These are phyloP conservation scores for Saitozyma podzolica DNA, from an alignment of 768 basidiomycete genomes.

Conservation along the genomic window DNA sequence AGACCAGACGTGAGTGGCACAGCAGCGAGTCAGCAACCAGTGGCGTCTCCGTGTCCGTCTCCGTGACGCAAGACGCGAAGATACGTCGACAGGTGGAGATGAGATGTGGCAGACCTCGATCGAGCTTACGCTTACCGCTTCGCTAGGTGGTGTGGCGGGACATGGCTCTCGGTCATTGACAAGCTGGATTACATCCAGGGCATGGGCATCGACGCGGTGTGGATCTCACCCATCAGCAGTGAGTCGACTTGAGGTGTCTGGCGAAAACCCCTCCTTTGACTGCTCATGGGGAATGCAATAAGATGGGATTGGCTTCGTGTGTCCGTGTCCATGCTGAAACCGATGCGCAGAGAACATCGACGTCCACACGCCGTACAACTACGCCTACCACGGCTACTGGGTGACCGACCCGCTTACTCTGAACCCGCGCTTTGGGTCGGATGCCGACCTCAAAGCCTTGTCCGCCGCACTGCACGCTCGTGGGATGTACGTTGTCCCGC, in stretches of 20 bases:
- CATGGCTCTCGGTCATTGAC: conserved; percentile 69
- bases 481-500: conserved; percentile 58
- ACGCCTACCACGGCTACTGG: conserved; percentile 72
- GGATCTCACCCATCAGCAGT: conserved; percentile 45
- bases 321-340: conserved; percentile 56
- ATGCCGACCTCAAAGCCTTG: conserved; percentile 70
- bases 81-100: not conserved
- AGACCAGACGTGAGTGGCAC: conserved; percentile 56
- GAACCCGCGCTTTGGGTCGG: conserved; percentile 72
- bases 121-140: not conserved
- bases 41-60: not conserved
- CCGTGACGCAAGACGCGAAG: not conserved
- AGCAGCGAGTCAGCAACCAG: not conserved
- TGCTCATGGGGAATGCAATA: conserved; percentile 60
- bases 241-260: not conserved
- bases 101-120: not conserved
- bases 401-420: conserved; percentile 61
- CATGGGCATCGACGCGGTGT: conserved; percentile 65
- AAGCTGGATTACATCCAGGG: conserved; percentile 81
- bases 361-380: conserved; percentile 69
- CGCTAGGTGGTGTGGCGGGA: conserved; percentile 70
- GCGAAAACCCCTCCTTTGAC: not conserved
- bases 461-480: conserved; percentile 69
- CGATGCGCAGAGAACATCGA: conserved; percentile 63
- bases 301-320: conserved; percentile 55